Evolutionary conservation across 108 stramenopile species (phyloP), one percentile per base, ranked within the genome.

Genomic region (Cyclostephanos tholiformis): DNA sequence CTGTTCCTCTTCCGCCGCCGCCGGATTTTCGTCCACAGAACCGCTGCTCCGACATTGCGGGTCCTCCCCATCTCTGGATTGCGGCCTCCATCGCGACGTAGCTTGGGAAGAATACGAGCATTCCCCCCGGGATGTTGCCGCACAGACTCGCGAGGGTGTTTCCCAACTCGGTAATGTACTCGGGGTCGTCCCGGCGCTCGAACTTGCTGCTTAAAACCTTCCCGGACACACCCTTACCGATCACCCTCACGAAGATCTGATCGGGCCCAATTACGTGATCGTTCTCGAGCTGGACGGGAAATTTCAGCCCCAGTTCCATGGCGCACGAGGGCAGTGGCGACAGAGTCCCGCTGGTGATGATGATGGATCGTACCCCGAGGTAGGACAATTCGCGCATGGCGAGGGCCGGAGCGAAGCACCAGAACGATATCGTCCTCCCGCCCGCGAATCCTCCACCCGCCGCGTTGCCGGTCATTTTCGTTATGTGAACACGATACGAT

Each of bases 361-460:
- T 65, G 26, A 98, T 96, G 13, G 88, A 96, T 26, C 93, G 87
- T 13, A 92, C 88, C 52, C 89, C 89, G 2, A 93, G 79, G 69
- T 71, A 84, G 11, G 82, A 72, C 19, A 99, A 75, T 67, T 98
- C 96, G 62, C 91, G 72, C 91, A 99, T 91, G 2, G 98, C 98
- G 12, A 99, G 80, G 7, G 95, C 88, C 0, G 99, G 96, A 20
- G 97, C 93, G 77, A 99, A 98, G 80, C 98, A 99, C 98, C 98
- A 99, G 72, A 94, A 99, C 29, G 88, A 88, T 16, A 99, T 74
- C 22, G 88, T 94, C 56, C 92, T 69, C 25, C 91, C 88, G 14
- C 85, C 85, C 8, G 73, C 53, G 51, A 76, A 78, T 35, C 85
- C 86, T 30, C 82, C 81, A 3, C 83, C 83, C 14, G 70, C 82